Percentiles rank a stretch among this genome's conserved stretches.
These are phyloP conservation scores for Sporothrix variecibatus DNA, from an alignment of 2,329 filamentous ascomycete genomes.

Conservation along the genomic window DNA sequence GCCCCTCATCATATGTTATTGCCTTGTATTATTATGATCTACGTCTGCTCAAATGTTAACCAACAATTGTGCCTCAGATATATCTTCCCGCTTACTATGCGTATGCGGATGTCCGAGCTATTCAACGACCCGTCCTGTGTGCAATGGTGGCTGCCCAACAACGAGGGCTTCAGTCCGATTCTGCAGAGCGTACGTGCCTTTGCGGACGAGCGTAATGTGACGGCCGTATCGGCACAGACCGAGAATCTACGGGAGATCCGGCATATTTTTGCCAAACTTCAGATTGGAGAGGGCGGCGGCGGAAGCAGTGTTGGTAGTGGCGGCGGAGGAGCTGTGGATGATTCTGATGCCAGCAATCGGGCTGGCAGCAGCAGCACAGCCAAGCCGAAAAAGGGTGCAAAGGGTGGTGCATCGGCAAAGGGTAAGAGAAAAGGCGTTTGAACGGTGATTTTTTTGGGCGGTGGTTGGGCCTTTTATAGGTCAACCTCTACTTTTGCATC, in stretches of 20 bases:
- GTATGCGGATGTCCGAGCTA: slow-evolving; percentile 71
- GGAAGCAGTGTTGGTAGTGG: background rate
- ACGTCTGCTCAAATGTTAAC: slow-evolving; percentile 14
- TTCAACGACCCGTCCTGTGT: slow-evolving; percentile 72
- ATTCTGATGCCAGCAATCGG: slow-evolving; percentile 4
- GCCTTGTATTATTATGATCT: background rate
- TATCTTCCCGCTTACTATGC: slow-evolving; percentile 74
- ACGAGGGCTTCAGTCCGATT: slow-evolving; percentile 72
- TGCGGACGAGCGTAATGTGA: slow-evolving; percentile 72
- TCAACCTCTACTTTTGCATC: background rate
- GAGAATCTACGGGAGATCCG: slow-evolving; percentile 75
- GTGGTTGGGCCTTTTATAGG: background rate
- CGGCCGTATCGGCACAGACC: slow-evolving; percentile 56
- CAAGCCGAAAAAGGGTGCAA: background rate
- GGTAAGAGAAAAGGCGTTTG: slow-evolving; percentile 12
- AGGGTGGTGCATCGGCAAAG: background rate
- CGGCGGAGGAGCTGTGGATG: slow-evolving; percentile 7
- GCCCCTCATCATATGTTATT: background rate
- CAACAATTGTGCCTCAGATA: slow-evolving; percentile 59
- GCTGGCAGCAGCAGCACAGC: background rate
- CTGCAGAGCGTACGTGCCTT: slow-evolving; percentile 78
- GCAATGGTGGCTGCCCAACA: slow-evolving; percentile 87
- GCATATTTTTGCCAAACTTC: slow-evolving; percentile 67
- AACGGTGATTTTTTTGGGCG: background rate
- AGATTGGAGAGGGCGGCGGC: slow-evolving; percentile 42